Base-by-base conservation (phyloP, 768 basidiomycete species). In the Podaxis rugospora region DNA sequence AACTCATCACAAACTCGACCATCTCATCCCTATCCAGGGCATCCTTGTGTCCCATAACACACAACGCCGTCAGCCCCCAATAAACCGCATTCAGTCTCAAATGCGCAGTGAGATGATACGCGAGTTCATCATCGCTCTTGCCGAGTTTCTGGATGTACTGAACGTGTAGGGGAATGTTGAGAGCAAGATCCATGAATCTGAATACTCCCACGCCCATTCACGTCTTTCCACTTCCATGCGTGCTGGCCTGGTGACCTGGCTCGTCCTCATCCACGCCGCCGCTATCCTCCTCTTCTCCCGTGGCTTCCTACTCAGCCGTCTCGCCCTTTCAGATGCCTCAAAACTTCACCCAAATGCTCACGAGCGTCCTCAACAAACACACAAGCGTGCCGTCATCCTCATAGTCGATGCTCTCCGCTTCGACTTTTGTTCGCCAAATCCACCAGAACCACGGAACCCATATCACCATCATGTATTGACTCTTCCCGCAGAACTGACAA, bases 1-100 rank as follows among this genome's bases (percentile, higher is more conserved):
- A 99, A 65, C 86, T 88, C 86, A 95, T 83, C 55, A 98, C 93
- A 70, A 92, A 98, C 2, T 81, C 80, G 32, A 98, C 83, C 82
- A 92, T 92, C 64, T 93, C 93, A 25, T 93, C 85, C 42, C 87
- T 76, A 65, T 90, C 83, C 55, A 99, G 76, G 0, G 93, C 93
- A 52, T 95, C 89, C 57, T 84, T 77, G 49, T 82, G 83, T 1
- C 81, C 84, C 87, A 98, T 90, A 50, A 94, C 78, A 39, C 82
- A 90, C 2, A 96, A 76, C 0, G 97, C 94, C 0, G 90, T 93
- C 42, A 95, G 77, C 6, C 94, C 97, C 97, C 97, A 99, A 73
- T 97, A 99, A 6, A 98, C 80, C 1, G 95, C 96, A 72, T 98
- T 98, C 74, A 99, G 79, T 5, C 96, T 90, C 5, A 98, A 82